Base-by-base conservation (phyloP, 805 yeast genomes). In the Huiozyma sinensis region DNA sequence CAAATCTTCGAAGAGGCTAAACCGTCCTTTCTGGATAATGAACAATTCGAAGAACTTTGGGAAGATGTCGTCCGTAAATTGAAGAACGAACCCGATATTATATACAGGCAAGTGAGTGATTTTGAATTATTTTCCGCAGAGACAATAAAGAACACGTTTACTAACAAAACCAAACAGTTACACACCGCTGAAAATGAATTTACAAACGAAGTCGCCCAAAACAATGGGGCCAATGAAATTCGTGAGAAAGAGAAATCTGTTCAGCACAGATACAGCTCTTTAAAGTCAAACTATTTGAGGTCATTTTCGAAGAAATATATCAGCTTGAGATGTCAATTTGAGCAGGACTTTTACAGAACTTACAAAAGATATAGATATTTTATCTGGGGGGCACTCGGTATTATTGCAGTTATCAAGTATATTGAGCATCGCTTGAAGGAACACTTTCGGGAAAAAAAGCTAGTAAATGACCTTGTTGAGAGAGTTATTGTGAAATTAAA, bases 41-140 rank as follows among this genome's bases (percentile, higher is more conserved):
- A 76, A 33, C 92, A 85, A 49, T 58, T 56, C 44, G 81, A 82
- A 51, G 82, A 77, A 46, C 69, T 83, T 47, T 87, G 95, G 95
- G 56, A 57, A 28, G 73, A 76, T 52, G 81, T 81, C n/a, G 56
- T 79, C 2, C 58, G 67, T 33, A 81, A 78, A 53, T 70, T 86
- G 49, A 75, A 76, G 49, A 70, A 68, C 44, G 83, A 81, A 65
- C 81, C 83, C 37, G 85, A 79, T 60, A 72, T 81, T 58, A 77
- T 73, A 65, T 82, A 83, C 75, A 81, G 92, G 84, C 84, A 79
- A 73, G 85, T 79, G 73, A 56, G 59, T 60, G n/a, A 8, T 31
- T 31, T 11, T 31, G 53, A 44, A 27, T 50, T 45, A 45, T 41
- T 48, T 44, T 9, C 9, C 33, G 5, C 11, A 9, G 17, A 28